Evolutionary conservation across 306 rosid genomes (phyloP).

Genomic region (Quillaja saponaria): DNA sequence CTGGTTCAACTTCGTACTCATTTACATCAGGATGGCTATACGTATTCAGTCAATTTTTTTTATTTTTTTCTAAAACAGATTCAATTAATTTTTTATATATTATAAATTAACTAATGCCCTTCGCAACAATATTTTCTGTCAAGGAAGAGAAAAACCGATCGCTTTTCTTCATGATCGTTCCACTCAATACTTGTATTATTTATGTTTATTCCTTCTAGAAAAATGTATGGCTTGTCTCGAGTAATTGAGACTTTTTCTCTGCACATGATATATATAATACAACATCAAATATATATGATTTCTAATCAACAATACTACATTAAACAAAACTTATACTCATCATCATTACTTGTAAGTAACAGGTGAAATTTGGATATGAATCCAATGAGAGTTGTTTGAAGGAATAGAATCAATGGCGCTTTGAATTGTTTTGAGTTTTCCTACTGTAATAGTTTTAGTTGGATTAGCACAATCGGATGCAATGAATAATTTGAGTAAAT

Average conservation of each 20-base stretch:
- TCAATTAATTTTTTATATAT: not conserved
- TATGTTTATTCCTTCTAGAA: not conserved
- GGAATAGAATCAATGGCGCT: conserved; percentile 27
- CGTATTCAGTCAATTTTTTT: conserved; percentile 17
- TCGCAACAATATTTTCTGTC: not conserved
- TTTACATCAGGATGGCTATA: not conserved
- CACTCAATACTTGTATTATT: not conserved
- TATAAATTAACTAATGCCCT: not conserved
- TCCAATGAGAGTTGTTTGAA: conserved; percentile 19
- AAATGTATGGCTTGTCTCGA: not conserved
- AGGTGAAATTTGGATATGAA: conserved; percentile 17
- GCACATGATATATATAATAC: not conserved
- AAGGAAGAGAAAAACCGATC: not conserved
- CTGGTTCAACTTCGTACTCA: not conserved
- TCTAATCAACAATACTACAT: not conserved
- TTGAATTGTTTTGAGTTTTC: conserved; percentile 21
- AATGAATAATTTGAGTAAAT: too few relatives aligned
- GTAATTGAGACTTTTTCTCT: conserved; percentile 19
- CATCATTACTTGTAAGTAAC: conserved; percentile 18
- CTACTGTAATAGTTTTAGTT: conserved; percentile 4
- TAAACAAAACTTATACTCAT: too few relatives aligned
- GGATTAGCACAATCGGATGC: conserved; percentile 21
- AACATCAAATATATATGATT: too few relatives aligned
- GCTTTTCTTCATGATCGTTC: not conserved
- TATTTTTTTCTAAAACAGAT: not conserved